Evolutionary conservation across 179 eudicot genomes (phyloP), one percentile per base, ranked within the genome.

Genomic region (Corrigiola litoralis): DNA sequence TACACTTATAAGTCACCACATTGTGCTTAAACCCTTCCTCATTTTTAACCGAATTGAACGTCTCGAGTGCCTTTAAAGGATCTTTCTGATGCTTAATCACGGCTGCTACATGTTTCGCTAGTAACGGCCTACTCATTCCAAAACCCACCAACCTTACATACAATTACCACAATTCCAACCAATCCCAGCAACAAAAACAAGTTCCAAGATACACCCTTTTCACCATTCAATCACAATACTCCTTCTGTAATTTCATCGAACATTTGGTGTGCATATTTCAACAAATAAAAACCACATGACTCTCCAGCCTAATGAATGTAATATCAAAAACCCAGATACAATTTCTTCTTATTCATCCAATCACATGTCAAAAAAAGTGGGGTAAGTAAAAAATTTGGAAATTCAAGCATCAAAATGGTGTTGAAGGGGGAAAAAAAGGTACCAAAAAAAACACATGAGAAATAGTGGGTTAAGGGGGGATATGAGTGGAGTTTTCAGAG

Each of bases 71-170:
- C 77, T 80, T 89, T 5, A 76, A 58, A 40, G 96, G 95, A 69
- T 90, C 88, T 75, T 82, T 89, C 65, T 90, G 92, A 73, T 78
- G 69, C 34, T 79, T 87, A 17, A 92, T 75, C 13, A 92, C 92
- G 3, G 96, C 83, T 13, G 84, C 83, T 72, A 92, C 95, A 84
- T 92, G 98, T 75, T 87, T 92, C 10, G 98, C 86, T 58, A 92
- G 85, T 29, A 92, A 54, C 54, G 81, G 72, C 25, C 73, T 60
- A 80, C 74, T 78, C 98, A 92, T 89, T 69, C 63, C 81, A 69
- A 46, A 44, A 40, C 65, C 47, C 55, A 20, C 32, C 24, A 27
- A 62, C 37, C 58, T 63, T 66, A 57, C 51, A 27, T 44, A 13
- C 49, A 49, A 66, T 8, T 28, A 25, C 16, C 18, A 21, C 42